Conservation (phyloP, 78 protist genomes). For the Dictyostelium capitatum region DNA sequence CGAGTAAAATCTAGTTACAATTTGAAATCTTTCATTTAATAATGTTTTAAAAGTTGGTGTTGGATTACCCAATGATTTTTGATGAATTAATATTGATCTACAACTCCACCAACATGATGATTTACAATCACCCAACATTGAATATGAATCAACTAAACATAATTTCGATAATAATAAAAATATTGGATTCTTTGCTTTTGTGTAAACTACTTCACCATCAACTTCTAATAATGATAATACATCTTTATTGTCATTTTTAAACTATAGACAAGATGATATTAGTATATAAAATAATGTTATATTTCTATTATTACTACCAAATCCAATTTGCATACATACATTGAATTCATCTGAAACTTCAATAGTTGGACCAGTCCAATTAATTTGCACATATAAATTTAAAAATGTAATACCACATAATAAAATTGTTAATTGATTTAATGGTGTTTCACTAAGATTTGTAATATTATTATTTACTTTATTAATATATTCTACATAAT, state of each 20-base stretch:
- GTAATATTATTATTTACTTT: slow-evolving; percentile 27
- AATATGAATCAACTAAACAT: slow-evolving; percentile 50
- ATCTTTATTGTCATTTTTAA: slow-evolving; percentile 14
- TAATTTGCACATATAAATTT: slow-evolving; percentile 64
- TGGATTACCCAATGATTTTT: slow-evolving; percentile 38
- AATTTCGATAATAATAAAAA: slow-evolving; percentile 31
- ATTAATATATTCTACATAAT: slow-evolving; percentile 33
- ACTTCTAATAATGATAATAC: slow-evolving; percentile 34
- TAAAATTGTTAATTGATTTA: slow-evolving; percentile 33
- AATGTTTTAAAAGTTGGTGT: slow-evolving; percentile 61
- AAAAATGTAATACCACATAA: slow-evolving; percentile 69
- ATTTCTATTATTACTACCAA: background rate
- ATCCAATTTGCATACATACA: background rate
- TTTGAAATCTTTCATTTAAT: slow-evolving; percentile 56
- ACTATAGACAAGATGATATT: no score
- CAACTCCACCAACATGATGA: slow-evolving; percentile 70
- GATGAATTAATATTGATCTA: slow-evolving; percentile 50
- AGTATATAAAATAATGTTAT: background rate
- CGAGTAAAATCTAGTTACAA: slow-evolving; percentile 35
- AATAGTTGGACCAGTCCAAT: slow-evolving; percentile 75
- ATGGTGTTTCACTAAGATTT: slow-evolving; percentile 17
- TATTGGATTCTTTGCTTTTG: slow-evolving; percentile 41
- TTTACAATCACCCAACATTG: slow-evolving; percentile 32
- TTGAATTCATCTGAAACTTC: slow-evolving; percentile 2
- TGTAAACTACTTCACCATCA: slow-evolving; percentile 64